phyloP scores from a whole-genome alignment of 306 rosid genomes.

The Biancaea sappan region DNA sequence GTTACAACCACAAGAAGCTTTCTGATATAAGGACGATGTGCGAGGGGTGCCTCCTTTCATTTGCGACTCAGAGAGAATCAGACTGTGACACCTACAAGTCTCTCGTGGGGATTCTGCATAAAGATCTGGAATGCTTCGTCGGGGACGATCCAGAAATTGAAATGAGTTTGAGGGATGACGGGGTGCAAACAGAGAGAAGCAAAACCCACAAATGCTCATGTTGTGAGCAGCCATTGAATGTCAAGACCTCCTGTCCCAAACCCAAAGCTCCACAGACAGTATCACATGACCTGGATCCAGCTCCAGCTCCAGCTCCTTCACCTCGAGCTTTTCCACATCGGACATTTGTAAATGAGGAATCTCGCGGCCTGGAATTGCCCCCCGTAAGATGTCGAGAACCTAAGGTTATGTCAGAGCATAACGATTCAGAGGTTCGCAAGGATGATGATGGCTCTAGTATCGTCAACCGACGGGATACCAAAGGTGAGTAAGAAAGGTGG shows the following conservation, averaged over 20 bases:
- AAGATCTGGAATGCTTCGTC: constrained; percentile 73
- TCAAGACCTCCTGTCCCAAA: constrained; percentile 42
- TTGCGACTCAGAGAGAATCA: constrained; percentile 68
- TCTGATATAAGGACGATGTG: constrained; percentile 77
- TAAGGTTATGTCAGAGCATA: constrained; percentile 30
- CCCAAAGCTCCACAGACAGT: constrained; percentile 28
- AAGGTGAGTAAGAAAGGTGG: constrained; percentile 35
- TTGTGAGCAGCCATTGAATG: constrained; percentile 69
- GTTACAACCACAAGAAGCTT: constrained; percentile 78
- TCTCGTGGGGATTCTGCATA: constrained; percentile 78
- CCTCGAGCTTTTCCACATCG: constrained; percentile 51
- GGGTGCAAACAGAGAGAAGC: constrained; percentile 36
- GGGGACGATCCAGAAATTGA: constrained; percentile 61
- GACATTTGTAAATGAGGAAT: constrained; percentile 30
- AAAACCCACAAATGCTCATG: constrained; percentile 55
- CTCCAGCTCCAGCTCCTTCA: constrained; percentile 58
- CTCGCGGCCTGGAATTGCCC: constrained; percentile 46
- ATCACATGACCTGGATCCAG: constrained; percentile 36
- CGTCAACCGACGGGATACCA: neutral
- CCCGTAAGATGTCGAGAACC: constrained; percentile 39
- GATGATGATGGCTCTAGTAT: constrained; percentile 10
- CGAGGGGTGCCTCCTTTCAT: constrained; percentile 81
- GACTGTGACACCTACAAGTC: constrained; percentile 72
- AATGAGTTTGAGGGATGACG: constrained; percentile 53
- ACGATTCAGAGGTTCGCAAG: constrained; percentile 30